phyloP scores from a whole-genome alignment of 164 flowering plant genomes.

The Malania oleifera region DNA sequence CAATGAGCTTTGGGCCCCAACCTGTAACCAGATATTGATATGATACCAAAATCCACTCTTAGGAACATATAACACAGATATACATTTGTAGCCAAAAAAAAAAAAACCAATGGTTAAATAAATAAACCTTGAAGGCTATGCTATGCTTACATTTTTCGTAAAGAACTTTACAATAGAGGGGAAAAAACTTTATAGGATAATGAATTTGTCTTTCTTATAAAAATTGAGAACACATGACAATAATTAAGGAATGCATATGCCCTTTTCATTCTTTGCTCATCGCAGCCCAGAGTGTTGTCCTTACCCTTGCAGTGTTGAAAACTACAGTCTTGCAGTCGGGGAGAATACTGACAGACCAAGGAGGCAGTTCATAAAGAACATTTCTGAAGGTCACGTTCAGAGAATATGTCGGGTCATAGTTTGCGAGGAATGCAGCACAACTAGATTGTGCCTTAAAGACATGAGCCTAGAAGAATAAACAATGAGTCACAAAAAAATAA shows the following conservation, averaged over 20 bases:
- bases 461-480: constrained; percentile 48
- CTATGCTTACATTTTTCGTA: too few species aligned
- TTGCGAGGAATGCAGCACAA: constrained; percentile 92
- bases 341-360: constrained; percentile 89
- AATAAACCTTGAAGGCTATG: too few species aligned
- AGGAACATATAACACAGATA: background rate
- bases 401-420: constrained; percentile 41
- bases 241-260: too few species aligned
- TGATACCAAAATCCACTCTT: constrained; percentile 9
- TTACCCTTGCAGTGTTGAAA: constrained; percentile 87
- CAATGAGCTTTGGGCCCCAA: constrained; percentile 47
- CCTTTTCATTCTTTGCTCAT: too few species aligned
- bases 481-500: background rate
- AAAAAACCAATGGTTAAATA: too few species aligned
- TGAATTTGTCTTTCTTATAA: too few species aligned
- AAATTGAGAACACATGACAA: too few species aligned
- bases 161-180: too few species aligned
- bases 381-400: constrained; percentile 50
- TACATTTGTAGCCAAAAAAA: too few species aligned
- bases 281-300: constrained; percentile 7
- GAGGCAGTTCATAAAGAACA: constrained; percentile 61
- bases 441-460: constrained; percentile 54
- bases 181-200: background rate
- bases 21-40: constrained; percentile 30
- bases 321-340: constrained; percentile 82